Evolutionary conservation across 257 asterid species (phyloP), one percentile per base, ranked within the genome.

Genomic region (Paulownia fortunei): DNA sequence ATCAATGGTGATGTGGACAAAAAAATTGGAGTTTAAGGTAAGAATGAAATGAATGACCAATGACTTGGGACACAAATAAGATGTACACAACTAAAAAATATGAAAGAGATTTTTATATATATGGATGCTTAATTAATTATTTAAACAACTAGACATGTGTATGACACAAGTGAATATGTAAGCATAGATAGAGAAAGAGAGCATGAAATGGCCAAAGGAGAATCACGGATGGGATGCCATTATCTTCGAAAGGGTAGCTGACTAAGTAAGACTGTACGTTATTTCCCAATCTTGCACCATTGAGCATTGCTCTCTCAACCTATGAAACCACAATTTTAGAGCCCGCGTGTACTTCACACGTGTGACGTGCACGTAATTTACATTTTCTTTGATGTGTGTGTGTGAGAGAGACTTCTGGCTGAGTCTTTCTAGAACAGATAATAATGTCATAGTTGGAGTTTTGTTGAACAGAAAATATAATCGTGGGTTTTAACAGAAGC

Each of bases 21-120:
- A 76, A 69, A 58, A 65, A 77, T 62, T 89, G 88, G 86, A 83
- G 87, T 87, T 88, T 8, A 85, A 82, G 90, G 74, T 76, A 85
- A 80, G 90, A 51, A 68, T 83, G 74, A n/a, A 34, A 72, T 46
- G 81, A 49, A 51, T 72, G 79, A 79, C 8, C 21, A 75, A 16
- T 60, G 51, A 16, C 51, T 74, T 69, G 76, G 42, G 61, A 69
- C 46, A 12, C 13, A 56, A 63, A 44, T 26, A 24, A 30, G 41
- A 73, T 27, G 51, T 72, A 51, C 44, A 34, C 65, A 74, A 37
- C 80, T 69, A 55, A 16, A 69, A 52, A 0, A 26, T 16, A 12
- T 16, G 76, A 55, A 46, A 37, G 34, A 11, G 44, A 76, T 30
- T 46, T 54, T 19, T 56, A 59, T 39, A 0, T 10, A 11, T 4